Base-by-base conservation (phyloP, 2,329 filamentous ascomycete species). In the Xylaria sp. region DNA sequence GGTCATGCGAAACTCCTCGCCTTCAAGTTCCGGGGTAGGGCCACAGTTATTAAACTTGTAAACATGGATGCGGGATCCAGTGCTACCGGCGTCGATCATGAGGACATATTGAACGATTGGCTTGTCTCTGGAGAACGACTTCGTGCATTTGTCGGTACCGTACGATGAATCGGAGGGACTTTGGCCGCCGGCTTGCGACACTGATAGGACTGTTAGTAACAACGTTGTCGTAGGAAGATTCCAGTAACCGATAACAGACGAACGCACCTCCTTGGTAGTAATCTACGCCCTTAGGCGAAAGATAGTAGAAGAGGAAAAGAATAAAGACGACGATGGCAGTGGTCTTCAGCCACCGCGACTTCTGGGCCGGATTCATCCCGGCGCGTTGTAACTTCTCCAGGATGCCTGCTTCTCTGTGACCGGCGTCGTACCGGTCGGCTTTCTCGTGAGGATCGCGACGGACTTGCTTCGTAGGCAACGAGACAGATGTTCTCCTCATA, bases 31-130 rank as follows among this genome's bases (percentile, higher is more conserved):
- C 31, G 96, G 96, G n/a, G 94, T 94, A 8, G 93, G 84, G 13
- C 94, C 96, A 83, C 95, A 99, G 85, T 98, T 98, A 86, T 98
- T 98, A 89, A 98, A 99, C 79, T 94, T 93, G 87, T 98, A 99
- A 68, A 98, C 94, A 84, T 99, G 97, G 79, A 99, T 98, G 76
- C 96, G 92, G 69, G 96, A 98, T 70, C 96, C 96, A 64, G 96
- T 98, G 85, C 94, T 98, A 76, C 96, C 96, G 57, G 96, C 96
- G 82, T 99, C 96, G 78, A 99, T 93, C 96, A 99, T 99, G 78
- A 98, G 88, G 70, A 96, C 97, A 84, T 98, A 99, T 80, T 99
- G 96, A 71, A 98, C 91, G 74, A 99, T 89, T 59, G 96, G 95
- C 84, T 98, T 98, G 73, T 94, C 91, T 77, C 92, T 90, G 76